Conservation (phyloP, 192 early-diverging fungal species). For the Umbelopsis sp. region DNA sequence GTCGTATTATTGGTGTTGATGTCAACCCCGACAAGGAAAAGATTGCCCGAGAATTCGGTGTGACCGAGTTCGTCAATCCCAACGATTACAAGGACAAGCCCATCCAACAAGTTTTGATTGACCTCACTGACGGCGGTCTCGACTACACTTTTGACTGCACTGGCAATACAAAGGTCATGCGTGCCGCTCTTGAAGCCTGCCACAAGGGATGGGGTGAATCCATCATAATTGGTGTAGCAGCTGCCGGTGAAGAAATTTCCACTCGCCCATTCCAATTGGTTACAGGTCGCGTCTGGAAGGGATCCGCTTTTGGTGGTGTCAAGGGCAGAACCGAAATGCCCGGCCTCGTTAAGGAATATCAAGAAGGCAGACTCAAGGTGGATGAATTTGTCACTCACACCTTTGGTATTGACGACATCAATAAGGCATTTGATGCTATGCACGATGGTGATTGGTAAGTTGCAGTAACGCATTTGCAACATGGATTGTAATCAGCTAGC, state of each 20-base stretch:
- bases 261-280: constrained; percentile 98
- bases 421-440: constrained; percentile 94
- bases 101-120: constrained; percentile 83
- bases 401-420: constrained; percentile 82
- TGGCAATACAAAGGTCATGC: constrained; percentile 91
- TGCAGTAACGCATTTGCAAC: background rate
- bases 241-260: constrained; percentile 86
- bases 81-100: constrained; percentile 74
- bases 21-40: constrained; percentile 87
- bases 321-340: constrained; percentile 94
- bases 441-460: constrained; percentile 68
- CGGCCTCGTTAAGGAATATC: constrained; percentile 83
- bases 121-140: constrained; percentile 92
- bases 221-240: constrained; percentile 91
- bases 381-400: constrained; percentile 91
- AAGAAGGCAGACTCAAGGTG: constrained; percentile 83
- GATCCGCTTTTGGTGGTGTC: constrained; percentile 95
- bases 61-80: constrained; percentile 91
- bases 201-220: constrained; percentile 94
- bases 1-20: constrained; percentile 90
- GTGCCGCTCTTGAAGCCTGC: constrained; percentile 91
- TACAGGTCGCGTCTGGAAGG: constrained; percentile 95
- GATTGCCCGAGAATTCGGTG: constrained; percentile 77
- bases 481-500: background rate
- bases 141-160: constrained; percentile 98